A percentile compares a stretch with the other conserved stretches of the same genome.
phyloP scores from a whole-genome alignment of 2,329 filamentous ascomycete species.

The Dryadomyces sulphureus region DNA sequence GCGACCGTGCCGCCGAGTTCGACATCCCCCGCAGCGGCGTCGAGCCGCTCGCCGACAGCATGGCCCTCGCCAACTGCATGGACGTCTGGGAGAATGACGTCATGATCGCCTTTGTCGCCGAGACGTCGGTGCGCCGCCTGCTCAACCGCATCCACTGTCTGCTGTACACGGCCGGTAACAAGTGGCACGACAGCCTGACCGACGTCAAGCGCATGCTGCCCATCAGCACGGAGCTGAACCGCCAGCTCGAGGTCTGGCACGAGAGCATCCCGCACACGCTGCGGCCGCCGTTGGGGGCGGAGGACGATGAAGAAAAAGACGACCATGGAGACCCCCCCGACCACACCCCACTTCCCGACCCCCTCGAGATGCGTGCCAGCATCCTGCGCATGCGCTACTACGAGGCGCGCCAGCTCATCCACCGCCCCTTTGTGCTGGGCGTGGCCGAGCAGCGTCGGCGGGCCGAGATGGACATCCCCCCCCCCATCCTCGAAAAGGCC shows the following conservation, averaged over 20 bases:
- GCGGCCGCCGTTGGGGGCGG: conserved; percentile 35
- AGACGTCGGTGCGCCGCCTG: conserved; percentile 25
- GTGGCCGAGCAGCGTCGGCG: conserved; percentile 9
- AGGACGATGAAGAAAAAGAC: neutral
- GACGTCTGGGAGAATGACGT: conserved; percentile 19
- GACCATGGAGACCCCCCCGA: neutral
- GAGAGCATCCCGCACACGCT: conserved; percentile 20
- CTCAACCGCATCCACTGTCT: conserved; percentile 27
- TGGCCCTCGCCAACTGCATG: conserved; percentile 18
- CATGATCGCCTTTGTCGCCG: conserved; percentile 24
- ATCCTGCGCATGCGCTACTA: conserved; percentile 62
- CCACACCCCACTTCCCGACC: neutral
- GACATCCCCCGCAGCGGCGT: conserved; percentile 21
- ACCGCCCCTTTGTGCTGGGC: conserved; percentile 40
- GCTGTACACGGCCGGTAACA: conserved; percentile 17
- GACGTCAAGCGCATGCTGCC: conserved; percentile 15
- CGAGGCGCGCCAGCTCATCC: conserved; percentile 53
- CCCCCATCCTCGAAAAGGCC: conserved; percentile 20
- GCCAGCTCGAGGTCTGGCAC: conserved; percentile 24
- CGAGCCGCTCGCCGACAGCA: conserved; percentile 21
- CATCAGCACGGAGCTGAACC: conserved; percentile 21
- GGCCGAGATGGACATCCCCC: neutral
- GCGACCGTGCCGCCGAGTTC: conserved; percentile 57
- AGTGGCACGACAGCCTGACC: neutral
- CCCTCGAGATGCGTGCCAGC: conserved; percentile 39